Conservation (phyloP, 495 filamentous ascomycete species). For the Podospora pseudoanserina region DNA sequence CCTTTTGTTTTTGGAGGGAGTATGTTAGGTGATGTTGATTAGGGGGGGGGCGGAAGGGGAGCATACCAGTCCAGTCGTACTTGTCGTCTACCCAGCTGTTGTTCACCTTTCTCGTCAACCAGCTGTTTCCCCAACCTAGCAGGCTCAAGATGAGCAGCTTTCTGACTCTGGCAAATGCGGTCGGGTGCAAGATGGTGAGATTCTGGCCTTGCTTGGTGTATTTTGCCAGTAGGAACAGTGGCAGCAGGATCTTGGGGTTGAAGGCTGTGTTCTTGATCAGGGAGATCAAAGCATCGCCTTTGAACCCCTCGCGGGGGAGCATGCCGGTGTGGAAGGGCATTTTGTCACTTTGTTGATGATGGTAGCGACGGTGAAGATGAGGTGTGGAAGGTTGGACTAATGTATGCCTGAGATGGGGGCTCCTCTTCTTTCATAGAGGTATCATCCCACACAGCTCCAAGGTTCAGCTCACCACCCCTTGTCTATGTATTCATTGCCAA, state of each 20-base stretch:
- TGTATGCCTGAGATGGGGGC: neutral
- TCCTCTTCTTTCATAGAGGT: neutral
- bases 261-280: constrained; percentile 55
- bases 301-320: constrained; percentile 57
- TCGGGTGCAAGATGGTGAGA: constrained; percentile 48
- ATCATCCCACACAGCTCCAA: neutral
- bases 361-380: neutral
- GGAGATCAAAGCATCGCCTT: constrained; percentile 53
- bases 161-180: constrained; percentile 44
- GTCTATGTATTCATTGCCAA: neutral
- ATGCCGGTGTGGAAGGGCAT: constrained; percentile 50
- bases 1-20: neutral
- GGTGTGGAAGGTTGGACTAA: neutral
- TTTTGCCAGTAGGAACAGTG: constrained; percentile 54
- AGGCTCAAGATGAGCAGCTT: constrained; percentile 49
- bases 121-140: constrained; percentile 44
- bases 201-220: constrained; percentile 57
- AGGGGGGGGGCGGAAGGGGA: neutral
- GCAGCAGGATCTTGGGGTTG: constrained; percentile 58
- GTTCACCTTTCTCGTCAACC: constrained; percentile 49
- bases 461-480: neutral
- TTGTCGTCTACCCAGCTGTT: constrained; percentile 60
- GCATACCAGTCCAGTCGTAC: constrained; percentile 58
- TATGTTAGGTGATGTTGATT: neutral
- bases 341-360: constrained; percentile 12